phyloP scores from a whole-genome alignment of 2,329 filamentous ascomycete species.

The Colletotrichum tropicale region DNA sequence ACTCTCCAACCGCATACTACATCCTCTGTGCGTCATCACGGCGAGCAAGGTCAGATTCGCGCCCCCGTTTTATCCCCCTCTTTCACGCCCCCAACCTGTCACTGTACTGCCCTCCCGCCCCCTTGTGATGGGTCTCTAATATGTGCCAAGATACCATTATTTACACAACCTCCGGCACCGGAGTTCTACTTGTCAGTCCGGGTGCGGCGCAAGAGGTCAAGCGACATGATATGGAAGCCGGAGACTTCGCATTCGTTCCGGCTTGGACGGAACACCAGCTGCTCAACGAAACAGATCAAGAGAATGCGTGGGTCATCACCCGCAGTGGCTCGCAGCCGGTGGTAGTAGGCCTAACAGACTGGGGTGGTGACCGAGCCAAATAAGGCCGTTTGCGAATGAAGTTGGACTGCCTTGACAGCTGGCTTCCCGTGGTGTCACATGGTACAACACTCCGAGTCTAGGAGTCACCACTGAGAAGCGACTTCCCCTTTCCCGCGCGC shows the following conservation, averaged over 20 bases:
- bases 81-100: not conserved
- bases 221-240: slow-evolving; percentile 61
- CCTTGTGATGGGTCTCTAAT: slow-evolving; percentile 1
- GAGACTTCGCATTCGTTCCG: slow-evolving; percentile 74
- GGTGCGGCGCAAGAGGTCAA: slow-evolving; percentile 55
- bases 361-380: slow-evolving; percentile 56
- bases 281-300: slow-evolving; percentile 65
- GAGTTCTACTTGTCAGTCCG: slow-evolving; percentile 63
- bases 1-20: slow-evolving; percentile 66
- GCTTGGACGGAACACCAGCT: slow-evolving; percentile 75
- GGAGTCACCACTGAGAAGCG: not conserved
- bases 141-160: slow-evolving; percentile 65
- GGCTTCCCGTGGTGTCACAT: not conserved
- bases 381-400: not conserved
- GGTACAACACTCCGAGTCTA: not conserved
- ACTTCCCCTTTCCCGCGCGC: not conserved
- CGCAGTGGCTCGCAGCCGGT: slow-evolving; percentile 65
- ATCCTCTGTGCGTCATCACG: slow-evolving; percentile 72
- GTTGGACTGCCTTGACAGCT: not conserved
- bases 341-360: slow-evolving; percentile 66
- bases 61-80: not conserved
- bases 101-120: not conserved
- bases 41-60: slow-evolving; percentile 61
- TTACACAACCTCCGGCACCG: slow-evolving; percentile 66
- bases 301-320: slow-evolving; percentile 70